A percentile compares a stretch with the other conserved stretches of the same genome.
These are phyloP conservation scores for Coniochaeta prunicola DNA, from an alignment of 2,329 filamentous ascomycete species.

Conservation along the genomic window DNA sequence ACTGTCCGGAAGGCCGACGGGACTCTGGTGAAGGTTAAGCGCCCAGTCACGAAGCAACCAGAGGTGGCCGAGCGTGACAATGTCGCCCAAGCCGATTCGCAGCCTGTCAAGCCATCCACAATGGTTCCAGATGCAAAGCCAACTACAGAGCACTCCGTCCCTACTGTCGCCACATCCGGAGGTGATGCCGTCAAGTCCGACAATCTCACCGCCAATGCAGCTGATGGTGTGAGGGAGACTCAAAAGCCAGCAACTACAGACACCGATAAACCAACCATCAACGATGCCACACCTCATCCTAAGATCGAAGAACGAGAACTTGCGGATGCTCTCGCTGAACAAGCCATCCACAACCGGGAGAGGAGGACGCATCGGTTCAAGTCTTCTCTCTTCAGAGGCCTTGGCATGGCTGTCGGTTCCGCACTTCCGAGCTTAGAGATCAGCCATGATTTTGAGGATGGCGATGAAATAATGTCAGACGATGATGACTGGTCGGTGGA, in stretches of 20 bases:
- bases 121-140: background rate
- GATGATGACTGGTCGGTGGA: background rate
- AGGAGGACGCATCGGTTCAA: background rate
- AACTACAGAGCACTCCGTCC: background rate
- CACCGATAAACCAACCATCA: background rate
- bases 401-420: background rate
- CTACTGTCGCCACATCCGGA: background rate
- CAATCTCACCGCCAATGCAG: background rate
- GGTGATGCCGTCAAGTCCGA: background rate
- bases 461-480: background rate
- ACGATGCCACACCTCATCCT: background rate
- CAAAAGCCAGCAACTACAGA: background rate
- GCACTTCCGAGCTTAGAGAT: background rate
- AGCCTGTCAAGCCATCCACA: background rate
- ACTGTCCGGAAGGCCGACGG: background rate
- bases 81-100: background rate
- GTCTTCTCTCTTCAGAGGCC: background rate
- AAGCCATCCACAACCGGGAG: background rate
- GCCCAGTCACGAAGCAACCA: background rate
- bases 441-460: background rate
- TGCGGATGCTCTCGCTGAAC: background rate
- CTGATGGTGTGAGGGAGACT: background rate
- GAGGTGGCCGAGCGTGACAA: background rate
- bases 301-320: background rate
- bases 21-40: background rate